Percentiles rank a stretch among this genome's conserved stretches.
phyloP scores from a whole-genome alignment of 768 basidiomycete genomes.

The Terana coerulea region DNA sequence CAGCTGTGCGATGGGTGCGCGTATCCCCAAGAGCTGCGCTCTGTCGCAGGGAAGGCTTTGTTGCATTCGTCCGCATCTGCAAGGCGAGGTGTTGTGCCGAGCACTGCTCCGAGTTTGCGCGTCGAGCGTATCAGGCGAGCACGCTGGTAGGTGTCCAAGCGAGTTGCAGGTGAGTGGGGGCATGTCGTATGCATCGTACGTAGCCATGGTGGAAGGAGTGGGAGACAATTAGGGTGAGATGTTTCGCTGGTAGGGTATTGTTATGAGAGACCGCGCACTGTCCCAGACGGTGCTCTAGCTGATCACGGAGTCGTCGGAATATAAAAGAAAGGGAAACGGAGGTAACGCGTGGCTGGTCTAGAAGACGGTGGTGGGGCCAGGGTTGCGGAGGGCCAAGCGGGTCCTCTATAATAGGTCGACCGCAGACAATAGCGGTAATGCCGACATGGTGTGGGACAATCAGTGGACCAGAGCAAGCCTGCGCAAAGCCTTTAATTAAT shows the following conservation, averaged over 20 bases:
- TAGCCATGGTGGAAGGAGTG: not conserved
- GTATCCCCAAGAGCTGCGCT: not conserved
- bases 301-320: not conserved
- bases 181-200: conserved; percentile 2
- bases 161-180: conserved; percentile 34
- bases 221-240: not conserved
- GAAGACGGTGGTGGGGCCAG: not conserved
- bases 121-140: conserved; percentile 34
- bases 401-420: not conserved
- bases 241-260: not conserved
- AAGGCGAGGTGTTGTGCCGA: conserved; percentile 34
- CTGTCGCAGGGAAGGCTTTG: not conserved
- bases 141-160: conserved; percentile 29
- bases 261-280: not conserved
- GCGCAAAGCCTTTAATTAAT: not conserved
- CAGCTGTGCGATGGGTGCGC: not conserved
- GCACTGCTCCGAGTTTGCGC: conserved; percentile 32
- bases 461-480: not conserved
- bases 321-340: not conserved
- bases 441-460: not conserved
- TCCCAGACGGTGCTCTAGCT: not conserved
- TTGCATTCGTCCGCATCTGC: conserved; percentile 23
- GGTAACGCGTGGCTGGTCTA: not conserved
- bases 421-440: conserved; percentile 1
- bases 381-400: not conserved